Percentiles rank a stretch among this genome's conserved stretches.
These are phyloP conservation scores for Solidago caesia DNA, from an alignment of 129 eudicot species.

Conservation along the genomic window DNA sequence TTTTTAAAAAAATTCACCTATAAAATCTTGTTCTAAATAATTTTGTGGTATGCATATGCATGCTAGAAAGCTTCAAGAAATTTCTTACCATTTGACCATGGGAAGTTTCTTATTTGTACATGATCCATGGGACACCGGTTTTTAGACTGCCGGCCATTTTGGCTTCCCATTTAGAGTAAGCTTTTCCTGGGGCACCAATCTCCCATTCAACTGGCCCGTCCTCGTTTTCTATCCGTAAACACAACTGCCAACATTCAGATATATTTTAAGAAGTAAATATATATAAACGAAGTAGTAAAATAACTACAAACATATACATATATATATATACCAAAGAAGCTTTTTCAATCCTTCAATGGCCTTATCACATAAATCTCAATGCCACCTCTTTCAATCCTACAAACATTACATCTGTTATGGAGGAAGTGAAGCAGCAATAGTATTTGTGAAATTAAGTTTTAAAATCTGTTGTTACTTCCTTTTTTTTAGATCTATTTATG, in stretches of 20 bases:
- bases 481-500: too few relatives aligned
- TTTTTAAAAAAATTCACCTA: background rate
- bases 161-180: slow-evolving; percentile 82
- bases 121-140: slow-evolving; percentile 93
- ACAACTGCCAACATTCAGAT: slow-evolving; percentile 25
- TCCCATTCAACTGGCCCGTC: slow-evolving; percentile 86
- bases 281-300: too few relatives aligned
- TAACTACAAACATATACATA: too few relatives aligned
- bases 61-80: background rate
- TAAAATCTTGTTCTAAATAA: background rate
- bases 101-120: slow-evolving; percentile 87
- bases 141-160: slow-evolving; percentile 66
- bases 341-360: too few relatives aligned
- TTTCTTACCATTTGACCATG: slow-evolving; percentile 76
- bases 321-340: too few relatives aligned
- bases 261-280: slow-evolving; percentile 14
- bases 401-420: too few relatives aligned
- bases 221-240: slow-evolving; percentile 76
- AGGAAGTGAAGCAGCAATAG: too few relatives aligned
- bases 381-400: too few relatives aligned
- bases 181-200: slow-evolving; percentile 90
- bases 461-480: too few relatives aligned
- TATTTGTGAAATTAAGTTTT: too few relatives aligned
- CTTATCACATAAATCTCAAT: too few relatives aligned
- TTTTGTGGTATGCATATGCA: background rate